Conservation (phyloP, 75 land plant species). For the Pinus albicaulis region DNA sequence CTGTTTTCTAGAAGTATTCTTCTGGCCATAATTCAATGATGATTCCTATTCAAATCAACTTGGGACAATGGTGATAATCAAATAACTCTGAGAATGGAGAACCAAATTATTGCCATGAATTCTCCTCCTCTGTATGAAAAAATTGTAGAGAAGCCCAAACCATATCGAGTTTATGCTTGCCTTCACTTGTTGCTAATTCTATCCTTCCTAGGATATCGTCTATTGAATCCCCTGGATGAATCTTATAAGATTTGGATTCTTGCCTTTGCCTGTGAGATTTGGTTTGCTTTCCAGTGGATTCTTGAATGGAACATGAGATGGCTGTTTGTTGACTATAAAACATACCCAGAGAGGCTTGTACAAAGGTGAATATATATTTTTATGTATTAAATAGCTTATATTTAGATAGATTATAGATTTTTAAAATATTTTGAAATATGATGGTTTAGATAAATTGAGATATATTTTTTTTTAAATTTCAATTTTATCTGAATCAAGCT, state of each 20-base stretch:
- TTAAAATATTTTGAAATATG: too few species aligned
- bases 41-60: too few species aligned
- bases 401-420: too few species aligned
- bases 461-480: too few species aligned
- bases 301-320: neutral
- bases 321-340: neutral
- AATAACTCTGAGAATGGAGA: too few species aligned
- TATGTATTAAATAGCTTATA: too few species aligned
- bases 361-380: slow-evolving; percentile 2
- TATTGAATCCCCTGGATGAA: neutral
- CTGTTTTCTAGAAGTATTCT: too few species aligned
- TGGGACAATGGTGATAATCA: too few species aligned
- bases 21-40: too few species aligned
- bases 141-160: neutral
- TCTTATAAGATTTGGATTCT: neutral
- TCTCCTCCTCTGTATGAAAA: slow-evolving; percentile 11
- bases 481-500: too few species aligned
- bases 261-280: neutral
- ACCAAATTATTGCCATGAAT: neutral
- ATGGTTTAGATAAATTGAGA: too few species aligned
- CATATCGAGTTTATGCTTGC: neutral
- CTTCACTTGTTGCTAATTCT: neutral
- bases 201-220: neutral
- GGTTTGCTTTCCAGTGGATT: neutral
- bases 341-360: slow-evolving; percentile 4